Evolutionary conservation across 169 alveolate genomes (phyloP).

Genomic region (Haemoproteus tartakovskyi): DNA sequence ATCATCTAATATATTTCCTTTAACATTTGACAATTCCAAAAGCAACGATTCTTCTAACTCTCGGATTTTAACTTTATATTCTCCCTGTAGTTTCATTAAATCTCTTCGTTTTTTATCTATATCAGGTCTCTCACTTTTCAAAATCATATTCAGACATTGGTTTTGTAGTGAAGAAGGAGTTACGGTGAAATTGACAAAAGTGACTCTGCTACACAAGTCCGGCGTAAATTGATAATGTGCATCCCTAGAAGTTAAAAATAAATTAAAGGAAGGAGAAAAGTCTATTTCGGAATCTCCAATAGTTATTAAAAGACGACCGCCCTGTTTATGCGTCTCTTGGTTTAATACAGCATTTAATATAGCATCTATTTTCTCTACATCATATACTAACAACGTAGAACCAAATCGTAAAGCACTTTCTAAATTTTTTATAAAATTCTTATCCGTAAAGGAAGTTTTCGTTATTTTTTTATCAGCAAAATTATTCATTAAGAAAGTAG

Average conservation of each 20-base stretch:
- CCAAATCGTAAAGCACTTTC: conserved; percentile 95
- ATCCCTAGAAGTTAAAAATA: conserved; percentile 94
- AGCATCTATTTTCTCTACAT: conserved; percentile 91
- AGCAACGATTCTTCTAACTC: conserved; percentile 94
- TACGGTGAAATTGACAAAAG: conserved; percentile 95
- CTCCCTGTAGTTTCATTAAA: conserved; percentile 91
- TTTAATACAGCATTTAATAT: conserved; percentile 85
- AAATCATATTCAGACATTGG: conserved; percentile 88
- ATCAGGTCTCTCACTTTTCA: conserved; percentile 95
- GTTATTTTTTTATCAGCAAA: conserved; percentile 84
- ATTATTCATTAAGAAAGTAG: conserved; percentile 76
- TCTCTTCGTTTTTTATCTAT: conserved; percentile 93
- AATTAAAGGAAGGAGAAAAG: conserved; percentile 91
- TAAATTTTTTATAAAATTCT: conserved; percentile 88
- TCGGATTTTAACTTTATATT: conserved; percentile 86
- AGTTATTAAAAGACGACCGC: conserved; percentile 93
- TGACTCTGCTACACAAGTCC: conserved; percentile 95
- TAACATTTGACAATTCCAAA: conserved; percentile 90
- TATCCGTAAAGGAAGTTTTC: conserved; percentile 84
- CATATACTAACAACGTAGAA: conserved; percentile 92
- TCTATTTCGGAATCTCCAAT: conserved; percentile 97
- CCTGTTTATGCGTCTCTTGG: conserved; percentile 93
- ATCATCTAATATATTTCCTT: conserved; percentile 95
- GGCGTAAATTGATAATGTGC: conserved; percentile 94
- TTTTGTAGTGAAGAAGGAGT: conserved; percentile 94